Evolutionary conservation across 73 alveolate species (phyloP), one percentile per base, ranked within the genome.

Genomic region (Paramecium sexaurelia): DNA sequence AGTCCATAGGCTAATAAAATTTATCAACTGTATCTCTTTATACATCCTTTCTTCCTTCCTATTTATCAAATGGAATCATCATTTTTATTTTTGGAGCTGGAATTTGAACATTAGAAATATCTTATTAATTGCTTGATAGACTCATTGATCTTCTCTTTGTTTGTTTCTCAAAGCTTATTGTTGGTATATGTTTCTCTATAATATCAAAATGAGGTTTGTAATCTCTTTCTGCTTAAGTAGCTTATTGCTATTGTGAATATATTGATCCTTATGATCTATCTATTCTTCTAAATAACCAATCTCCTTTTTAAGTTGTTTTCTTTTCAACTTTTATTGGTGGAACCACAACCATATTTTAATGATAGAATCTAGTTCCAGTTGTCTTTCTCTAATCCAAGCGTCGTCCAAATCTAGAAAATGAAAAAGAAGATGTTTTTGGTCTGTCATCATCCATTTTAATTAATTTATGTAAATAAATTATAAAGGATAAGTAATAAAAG

Each of bases 81-180:
- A 78, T 20, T 20, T 45, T 39, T 7, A 43, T 47, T 41, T 78
- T 39, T 10, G 45, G n/a, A 36, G 75, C 35, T 10, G 41, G 29
- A 15, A 43, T 40, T 47, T 29, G 0, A 17, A 22, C 55, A 20
- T 40, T 43, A 0, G 68, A 78, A 15, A 24, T 20, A 20, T 45
- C 73, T 20, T 22, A 78, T 78, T 32, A 40, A 71, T 71, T 71
- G 20, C 15, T 37, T 11, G 55, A 35, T 37, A 71, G 20, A 78
- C 90, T 78, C 68, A 78, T 45, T 7, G 90, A 78, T 78, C 90
- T 78, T 43, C 73, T 45, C 40, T 78, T 78, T 24, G 73, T 78
- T 13, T 78, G 29, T 27, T 78, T 41, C 41, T 78, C 45, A 78
- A 78, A 78, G 9, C 35, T 26, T 20, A 45, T 33, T 78, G 47